These are phyloP conservation scores for Phytophthora niederhauseri DNA, from an alignment of 352 stramenopile genomes.

Conservation along the genomic window DNA sequence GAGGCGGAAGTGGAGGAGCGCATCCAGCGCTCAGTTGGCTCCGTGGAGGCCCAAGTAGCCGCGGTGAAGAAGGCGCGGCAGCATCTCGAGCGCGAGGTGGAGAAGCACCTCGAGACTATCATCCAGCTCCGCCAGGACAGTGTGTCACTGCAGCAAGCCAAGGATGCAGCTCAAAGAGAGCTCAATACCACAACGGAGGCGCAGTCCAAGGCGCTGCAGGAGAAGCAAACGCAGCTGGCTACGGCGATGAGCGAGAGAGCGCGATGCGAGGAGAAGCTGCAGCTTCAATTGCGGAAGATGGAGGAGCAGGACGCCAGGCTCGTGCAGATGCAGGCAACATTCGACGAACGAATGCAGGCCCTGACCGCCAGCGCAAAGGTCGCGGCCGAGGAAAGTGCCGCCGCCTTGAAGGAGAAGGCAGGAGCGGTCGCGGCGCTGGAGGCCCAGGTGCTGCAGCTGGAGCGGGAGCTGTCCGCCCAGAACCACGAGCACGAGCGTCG, in stretches of 20 bases:
- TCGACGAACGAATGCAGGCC: conserved; percentile 49
- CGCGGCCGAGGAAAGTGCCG: conserved; percentile 36
- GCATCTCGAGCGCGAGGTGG: conserved; percentile 67
- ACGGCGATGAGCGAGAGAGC: conserved; percentile 39
- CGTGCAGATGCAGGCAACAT: conserved; percentile 42
- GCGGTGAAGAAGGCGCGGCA: conserved; percentile 69
- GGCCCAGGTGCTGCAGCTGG: conserved; percentile 45
- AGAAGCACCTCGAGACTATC: conserved; percentile 63
- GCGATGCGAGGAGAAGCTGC: conserved; percentile 51
- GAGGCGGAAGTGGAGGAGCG: conserved; percentile 60
- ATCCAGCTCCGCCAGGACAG: conserved; percentile 64
- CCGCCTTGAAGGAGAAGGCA: conserved; percentile 40
- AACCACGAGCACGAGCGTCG: conserved; percentile 58
- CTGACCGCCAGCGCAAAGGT: conserved; percentile 35
- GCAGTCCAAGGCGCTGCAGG: conserved; percentile 52
- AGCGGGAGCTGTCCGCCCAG: conserved; percentile 47
- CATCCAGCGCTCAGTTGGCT: conserved; percentile 56
- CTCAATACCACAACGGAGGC: conserved; percentile 42
- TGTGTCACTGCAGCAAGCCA: conserved; percentile 49
- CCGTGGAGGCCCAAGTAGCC: conserved; percentile 64
- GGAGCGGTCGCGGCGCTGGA: conserved; percentile 42
- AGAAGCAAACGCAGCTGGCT: conserved; percentile 43
- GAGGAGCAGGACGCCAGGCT: conserved; percentile 46
- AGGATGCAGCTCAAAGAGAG: conserved; percentile 39
- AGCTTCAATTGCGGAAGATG: conserved; percentile 44